A percentile compares a stretch with the other conserved stretches of the same genome.
phyloP scores from a whole-genome alignment of 306 rosid genomes.

The Senna tora region DNA sequence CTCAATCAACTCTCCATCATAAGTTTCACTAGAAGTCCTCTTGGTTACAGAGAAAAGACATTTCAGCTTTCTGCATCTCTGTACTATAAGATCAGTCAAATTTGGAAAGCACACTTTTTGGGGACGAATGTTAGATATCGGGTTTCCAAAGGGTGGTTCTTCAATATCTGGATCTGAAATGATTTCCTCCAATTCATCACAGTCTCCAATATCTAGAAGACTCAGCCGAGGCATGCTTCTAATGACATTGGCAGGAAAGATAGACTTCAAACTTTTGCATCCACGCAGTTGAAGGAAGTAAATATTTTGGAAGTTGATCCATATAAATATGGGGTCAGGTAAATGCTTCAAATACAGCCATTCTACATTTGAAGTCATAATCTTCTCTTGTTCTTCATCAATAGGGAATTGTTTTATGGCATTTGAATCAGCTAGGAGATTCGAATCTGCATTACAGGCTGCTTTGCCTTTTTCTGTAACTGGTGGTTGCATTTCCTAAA shows the following conservation, averaged over 20 bases:
- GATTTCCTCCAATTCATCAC: slow-evolving; percentile 5
- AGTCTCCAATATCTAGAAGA: not conserved
- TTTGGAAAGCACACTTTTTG: not conserved
- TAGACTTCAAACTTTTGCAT: slow-evolving; percentile 3
- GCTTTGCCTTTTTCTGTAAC: not conserved
- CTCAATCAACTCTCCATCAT: not conserved
- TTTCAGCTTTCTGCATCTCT: not conserved
- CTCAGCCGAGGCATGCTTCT: not conserved
- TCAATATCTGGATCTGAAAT: not conserved
- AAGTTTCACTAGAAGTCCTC: not conserved
- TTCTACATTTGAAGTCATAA: not conserved
- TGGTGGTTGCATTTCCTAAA: not conserved
- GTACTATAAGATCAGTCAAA: not conserved
- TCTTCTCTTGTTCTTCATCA: not conserved
- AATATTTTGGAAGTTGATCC: not conserved
- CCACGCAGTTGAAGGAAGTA: not conserved
- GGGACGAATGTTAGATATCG: not conserved
- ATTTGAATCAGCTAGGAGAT: not conserved
- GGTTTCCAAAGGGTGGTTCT: not conserved
- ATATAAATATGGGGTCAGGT: not conserved
- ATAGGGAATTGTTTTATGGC: not conserved
- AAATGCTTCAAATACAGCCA: slow-evolving; percentile 9
- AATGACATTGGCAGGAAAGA: not conserved
- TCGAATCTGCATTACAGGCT: not conserved
- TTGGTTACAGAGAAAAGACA: not conserved